Conservation (phyloP, 495 filamentous ascomycete genomes). For the Xylaria cubensis region DNA sequence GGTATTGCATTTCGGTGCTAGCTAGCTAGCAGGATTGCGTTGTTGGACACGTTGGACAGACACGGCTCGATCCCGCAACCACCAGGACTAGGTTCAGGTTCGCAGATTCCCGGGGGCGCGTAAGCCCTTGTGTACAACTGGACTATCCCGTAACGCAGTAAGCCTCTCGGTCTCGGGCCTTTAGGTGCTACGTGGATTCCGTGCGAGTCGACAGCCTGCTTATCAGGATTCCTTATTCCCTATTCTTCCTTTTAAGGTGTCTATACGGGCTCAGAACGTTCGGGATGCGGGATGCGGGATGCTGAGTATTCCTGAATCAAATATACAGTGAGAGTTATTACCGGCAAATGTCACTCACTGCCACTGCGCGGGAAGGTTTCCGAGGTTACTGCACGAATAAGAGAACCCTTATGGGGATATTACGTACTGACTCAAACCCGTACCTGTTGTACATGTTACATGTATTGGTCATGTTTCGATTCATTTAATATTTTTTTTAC, state of each 20-base stretch:
- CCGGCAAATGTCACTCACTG: neutral
- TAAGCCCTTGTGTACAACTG: neutral
- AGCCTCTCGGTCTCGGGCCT: conserved; percentile 11
- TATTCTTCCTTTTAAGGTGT: neutral
- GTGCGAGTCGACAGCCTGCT: conserved; percentile 22
- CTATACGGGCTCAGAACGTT: neutral
- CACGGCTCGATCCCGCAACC: conserved; percentile 21
- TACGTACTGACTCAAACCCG: neutral
- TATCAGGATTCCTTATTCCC: conserved; percentile 21
- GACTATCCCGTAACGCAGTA: conserved; percentile 22
- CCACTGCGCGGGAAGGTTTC: neutral
- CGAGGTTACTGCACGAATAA: conserved; percentile 20
- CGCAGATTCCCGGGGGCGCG: neutral
- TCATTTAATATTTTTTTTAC: conserved; percentile 6
- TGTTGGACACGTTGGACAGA: conserved; percentile 12
- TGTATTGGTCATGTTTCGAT: neutral
- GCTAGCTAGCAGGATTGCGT: conserved; percentile 14
- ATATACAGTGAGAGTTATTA: neutral
- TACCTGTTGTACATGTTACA: neutral
- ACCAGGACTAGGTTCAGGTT: neutral
- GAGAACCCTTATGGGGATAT: neutral
- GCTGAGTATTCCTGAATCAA: conserved; percentile 5
- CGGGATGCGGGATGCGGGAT: neutral
- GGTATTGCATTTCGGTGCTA: neutral
- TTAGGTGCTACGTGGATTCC: neutral